Evolutionary conservation across 352 stramenopile species (phyloP).

Genomic region (Nothophytophthora sp.): DNA sequence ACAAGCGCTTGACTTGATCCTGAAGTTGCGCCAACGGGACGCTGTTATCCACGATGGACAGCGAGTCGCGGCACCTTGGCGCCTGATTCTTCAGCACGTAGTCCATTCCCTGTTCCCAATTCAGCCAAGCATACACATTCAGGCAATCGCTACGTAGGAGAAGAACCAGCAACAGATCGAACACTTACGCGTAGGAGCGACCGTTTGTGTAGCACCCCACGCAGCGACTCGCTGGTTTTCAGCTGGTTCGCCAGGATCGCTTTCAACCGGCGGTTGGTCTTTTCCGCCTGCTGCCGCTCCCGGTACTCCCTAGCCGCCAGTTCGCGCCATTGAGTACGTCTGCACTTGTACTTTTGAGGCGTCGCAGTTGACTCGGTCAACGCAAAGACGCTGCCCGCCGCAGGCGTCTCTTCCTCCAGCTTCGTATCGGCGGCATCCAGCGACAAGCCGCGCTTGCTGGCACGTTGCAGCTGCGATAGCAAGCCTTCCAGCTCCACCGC

Average conservation of each 20-base stretch:
- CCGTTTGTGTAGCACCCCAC: conserved; percentile 1
- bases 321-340: too few relatives aligned
- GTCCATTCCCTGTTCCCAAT: conserved; percentile 11
- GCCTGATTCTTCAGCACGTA: conserved; percentile 9
- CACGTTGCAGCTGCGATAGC: conserved; percentile 10
- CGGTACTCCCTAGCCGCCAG: conserved; percentile 6
- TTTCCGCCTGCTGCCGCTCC: conserved; percentile 10
- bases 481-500: conserved; percentile 8
- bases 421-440: too few relatives aligned
- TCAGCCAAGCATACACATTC: too few relatives aligned
- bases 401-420: too few relatives aligned
- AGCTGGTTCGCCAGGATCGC: conserved; percentile 6
- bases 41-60: not conserved
- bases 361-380: too few relatives aligned
- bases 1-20: conserved; percentile 5
- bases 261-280: conserved; percentile 18
- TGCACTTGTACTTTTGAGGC: too few relatives aligned
- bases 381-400: too few relatives aligned
- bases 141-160: too few relatives aligned
- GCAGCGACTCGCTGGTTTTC: conserved; percentile 1
- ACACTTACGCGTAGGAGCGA: conserved; percentile 4
- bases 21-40: conserved; percentile 19
- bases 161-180: too few relatives aligned
- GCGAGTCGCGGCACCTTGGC: not conserved
- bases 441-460: not conserved